Evolutionary conservation across 176 grass and related monocot genomes (phyloP).

Genomic region (Triticum timopheevii): DNA sequence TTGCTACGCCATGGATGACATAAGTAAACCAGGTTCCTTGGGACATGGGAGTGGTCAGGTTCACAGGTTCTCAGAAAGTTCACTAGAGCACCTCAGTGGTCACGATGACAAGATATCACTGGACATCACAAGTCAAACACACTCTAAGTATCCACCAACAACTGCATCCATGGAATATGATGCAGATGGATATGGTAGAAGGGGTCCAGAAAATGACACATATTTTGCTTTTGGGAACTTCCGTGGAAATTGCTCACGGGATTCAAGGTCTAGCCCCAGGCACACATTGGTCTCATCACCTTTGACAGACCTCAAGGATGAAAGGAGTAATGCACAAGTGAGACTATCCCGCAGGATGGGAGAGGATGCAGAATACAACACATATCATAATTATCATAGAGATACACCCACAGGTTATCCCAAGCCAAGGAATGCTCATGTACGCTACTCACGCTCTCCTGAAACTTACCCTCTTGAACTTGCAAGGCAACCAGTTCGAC

Average conservation of each 20-base stretch:
- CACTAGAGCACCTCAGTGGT: slow-evolving; percentile 17
- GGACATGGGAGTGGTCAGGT: slow-evolving; percentile 23
- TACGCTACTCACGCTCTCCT: slow-evolving; percentile 34
- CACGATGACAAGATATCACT: slow-evolving; percentile 27
- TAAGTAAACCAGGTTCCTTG: slow-evolving; percentile 40
- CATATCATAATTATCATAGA: slow-evolving; percentile 16
- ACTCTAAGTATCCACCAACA: slow-evolving; percentile 29
- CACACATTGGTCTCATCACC: slow-evolving; percentile 36
- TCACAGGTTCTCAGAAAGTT: slow-evolving; percentile 39
- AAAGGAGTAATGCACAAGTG: slow-evolving; percentile 30
- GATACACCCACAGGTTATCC: slow-evolving; percentile 13
- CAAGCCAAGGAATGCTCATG: slow-evolving; percentile 25
- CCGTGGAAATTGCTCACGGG: slow-evolving; percentile 44
- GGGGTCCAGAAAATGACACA: slow-evolving; percentile 20
- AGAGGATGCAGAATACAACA: slow-evolving; percentile 19
- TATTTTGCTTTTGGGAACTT: slow-evolving; percentile 49
- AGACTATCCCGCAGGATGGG: slow-evolving; percentile 33
- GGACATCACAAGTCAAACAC: slow-evolving; percentile 30
- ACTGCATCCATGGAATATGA: slow-evolving; percentile 29
- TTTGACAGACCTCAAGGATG: slow-evolving; percentile 36
- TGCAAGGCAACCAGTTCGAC: neutral
- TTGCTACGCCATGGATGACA: slow-evolving; percentile 19
- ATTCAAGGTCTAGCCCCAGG: slow-evolving; percentile 24
- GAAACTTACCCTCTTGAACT: slow-evolving; percentile 29
- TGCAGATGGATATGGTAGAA: slow-evolving; percentile 23